Evolutionary conservation across 1,284 basidiomycete species (phyloP).

Genomic region (Boletus hoseneyae): DNA sequence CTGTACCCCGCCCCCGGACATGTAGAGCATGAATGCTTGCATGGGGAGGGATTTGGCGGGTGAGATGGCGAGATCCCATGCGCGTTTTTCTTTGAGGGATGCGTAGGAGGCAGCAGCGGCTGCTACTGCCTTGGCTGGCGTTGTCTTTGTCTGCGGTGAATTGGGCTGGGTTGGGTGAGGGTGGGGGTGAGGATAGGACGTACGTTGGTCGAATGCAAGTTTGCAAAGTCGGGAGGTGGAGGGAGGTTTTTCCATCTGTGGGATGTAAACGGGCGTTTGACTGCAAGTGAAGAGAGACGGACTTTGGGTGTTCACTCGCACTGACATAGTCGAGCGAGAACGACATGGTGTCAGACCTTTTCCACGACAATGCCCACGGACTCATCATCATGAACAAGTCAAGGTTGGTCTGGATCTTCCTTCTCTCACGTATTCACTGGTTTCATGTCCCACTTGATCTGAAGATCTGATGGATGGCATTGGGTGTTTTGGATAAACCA

Average conservation of each 20-base stretch:
- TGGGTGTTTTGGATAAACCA: too few relatives aligned
- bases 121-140: constrained; percentile 37
- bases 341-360: constrained; percentile 18
- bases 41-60: constrained; percentile 89
- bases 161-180: background rate
- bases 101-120: constrained; percentile 50
- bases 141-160: constrained; percentile 40
- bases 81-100: constrained; percentile 72
- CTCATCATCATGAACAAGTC: too few relatives aligned
- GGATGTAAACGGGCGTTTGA: background rate
- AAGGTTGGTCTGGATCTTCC: too few relatives aligned
- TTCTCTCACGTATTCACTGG: too few relatives aligned
- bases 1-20: constrained; percentile 90
- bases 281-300: background rate
- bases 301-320: constrained; percentile 25
- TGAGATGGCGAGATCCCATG: constrained; percentile 83
- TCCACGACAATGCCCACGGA: constrained; percentile 7
- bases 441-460: too few relatives aligned
- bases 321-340: constrained; percentile 29
- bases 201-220: constrained; percentile 29
- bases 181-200: background rate
- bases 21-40: constrained; percentile 96
- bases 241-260: constrained; percentile 58
- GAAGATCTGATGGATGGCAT: too few relatives aligned
- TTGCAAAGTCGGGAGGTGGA: constrained; percentile 60